Evolutionary conservation across 768 basidiomycete genomes (phyloP).

Genomic region (Botryobasidium botryosum): DNA sequence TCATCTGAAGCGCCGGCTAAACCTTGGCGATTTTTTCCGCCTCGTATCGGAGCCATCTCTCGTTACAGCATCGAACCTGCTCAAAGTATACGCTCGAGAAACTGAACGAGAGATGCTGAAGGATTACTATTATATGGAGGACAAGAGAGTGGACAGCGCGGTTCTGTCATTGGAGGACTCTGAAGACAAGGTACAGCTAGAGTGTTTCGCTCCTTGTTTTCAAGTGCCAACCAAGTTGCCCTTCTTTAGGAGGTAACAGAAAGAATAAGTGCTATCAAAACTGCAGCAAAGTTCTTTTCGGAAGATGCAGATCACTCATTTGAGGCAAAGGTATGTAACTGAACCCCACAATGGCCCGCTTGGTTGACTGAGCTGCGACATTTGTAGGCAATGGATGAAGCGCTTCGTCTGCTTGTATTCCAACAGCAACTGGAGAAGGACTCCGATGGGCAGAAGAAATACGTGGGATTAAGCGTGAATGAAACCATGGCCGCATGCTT

Average conservation of each 20-base stretch:
- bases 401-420: slow-evolving; percentile 45
- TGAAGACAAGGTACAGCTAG: slow-evolving; percentile 31
- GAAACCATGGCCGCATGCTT: slow-evolving; percentile 71
- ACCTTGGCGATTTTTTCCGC: slow-evolving; percentile 85
- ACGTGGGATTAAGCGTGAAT: slow-evolving; percentile 74
- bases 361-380: neutral
- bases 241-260: slow-evolving; percentile 48
- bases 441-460: slow-evolving; percentile 51
- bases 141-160: slow-evolving; percentile 84
- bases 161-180: slow-evolving; percentile 79
- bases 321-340: slow-evolving; percentile 70
- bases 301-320: slow-evolving; percentile 87
- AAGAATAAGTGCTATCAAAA: slow-evolving; percentile 52
- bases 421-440: slow-evolving; percentile 88
- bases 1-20: slow-evolving; percentile 64
- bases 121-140: slow-evolving; percentile 97
- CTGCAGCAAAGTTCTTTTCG: slow-evolving; percentile 82
- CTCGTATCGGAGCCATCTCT: slow-evolving; percentile 73
- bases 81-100: slow-evolving; percentile 82
- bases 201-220: neutral
- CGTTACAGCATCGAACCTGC: slow-evolving; percentile 53
- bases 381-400: slow-evolving; percentile 81
- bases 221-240: neutral
- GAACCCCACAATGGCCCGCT: no score
- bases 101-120: slow-evolving; percentile 83